Percentiles rank a stretch among this genome's conserved stretches.
Conservation (phyloP, 2,329 filamentous ascomycete genomes). For the Aspergillus latus region DNA sequence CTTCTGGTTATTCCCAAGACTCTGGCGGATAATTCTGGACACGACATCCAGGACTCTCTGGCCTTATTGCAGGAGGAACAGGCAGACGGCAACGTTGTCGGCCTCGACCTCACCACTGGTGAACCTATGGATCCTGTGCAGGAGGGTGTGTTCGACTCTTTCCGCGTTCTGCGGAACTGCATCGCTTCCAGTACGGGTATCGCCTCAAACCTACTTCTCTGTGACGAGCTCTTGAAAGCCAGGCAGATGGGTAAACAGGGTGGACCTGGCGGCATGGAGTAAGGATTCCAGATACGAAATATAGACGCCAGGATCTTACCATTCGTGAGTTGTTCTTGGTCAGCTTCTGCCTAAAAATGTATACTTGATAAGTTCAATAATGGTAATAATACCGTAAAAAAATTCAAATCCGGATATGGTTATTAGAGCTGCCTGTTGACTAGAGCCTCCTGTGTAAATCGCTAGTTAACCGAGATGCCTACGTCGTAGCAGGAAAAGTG, state of each 20-base stretch:
- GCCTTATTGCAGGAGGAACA: constrained; percentile 84
- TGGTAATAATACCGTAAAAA: not conserved
- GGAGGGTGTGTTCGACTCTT: constrained; percentile 92
- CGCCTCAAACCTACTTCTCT: constrained; percentile 89
- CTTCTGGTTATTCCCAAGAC: constrained; percentile 96
- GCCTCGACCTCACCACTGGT: constrained; percentile 81
- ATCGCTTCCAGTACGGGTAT: constrained; percentile 93
- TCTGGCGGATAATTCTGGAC: constrained; percentile 89
- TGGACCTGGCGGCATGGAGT: constrained; percentile 44
- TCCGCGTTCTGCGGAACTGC: constrained; percentile 89
- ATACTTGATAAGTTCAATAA: constrained; percentile 19
- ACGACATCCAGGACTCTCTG: constrained; percentile 93
- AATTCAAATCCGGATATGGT: not conserved
- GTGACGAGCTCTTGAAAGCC: constrained; percentile 96
- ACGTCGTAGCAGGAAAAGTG: not conserved
- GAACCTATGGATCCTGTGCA: constrained; percentile 93
- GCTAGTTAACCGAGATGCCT: not conserved
- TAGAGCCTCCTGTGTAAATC: too few species aligned
- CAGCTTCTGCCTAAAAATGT: constrained; percentile 20
- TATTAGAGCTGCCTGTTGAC: not conserved
- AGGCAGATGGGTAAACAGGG: constrained; percentile 74
- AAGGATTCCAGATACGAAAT: constrained; percentile 34
- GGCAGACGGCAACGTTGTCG: constrained; percentile 78
- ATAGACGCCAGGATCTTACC: constrained; percentile 13
- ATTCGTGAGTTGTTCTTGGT: not conserved